Evolutionary conservation across 768 basidiomycete genomes (phyloP).

Genomic region (Suillus sp.): DNA sequence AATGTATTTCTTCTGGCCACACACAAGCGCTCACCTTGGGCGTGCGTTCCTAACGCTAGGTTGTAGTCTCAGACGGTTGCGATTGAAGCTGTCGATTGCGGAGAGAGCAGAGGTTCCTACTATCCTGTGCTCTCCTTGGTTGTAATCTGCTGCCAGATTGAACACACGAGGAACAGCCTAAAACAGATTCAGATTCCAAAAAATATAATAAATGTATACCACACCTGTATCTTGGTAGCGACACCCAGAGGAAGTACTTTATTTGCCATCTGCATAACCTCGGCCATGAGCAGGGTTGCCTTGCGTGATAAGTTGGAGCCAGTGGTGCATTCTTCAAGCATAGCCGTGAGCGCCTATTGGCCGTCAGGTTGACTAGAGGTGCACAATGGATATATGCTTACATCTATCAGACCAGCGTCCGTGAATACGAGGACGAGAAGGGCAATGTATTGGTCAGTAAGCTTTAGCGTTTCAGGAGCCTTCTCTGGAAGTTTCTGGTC

Average conservation of each 20-base stretch:
- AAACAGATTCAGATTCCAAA: conserved; percentile 9
- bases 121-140: conserved; percentile 74
- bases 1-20: background rate
- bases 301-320: conserved; percentile 81
- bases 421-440: conserved; percentile 82
- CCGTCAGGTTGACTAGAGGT: background rate
- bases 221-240: conserved; percentile 84
- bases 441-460: conserved; percentile 92
- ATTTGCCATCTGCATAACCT: conserved; percentile 87
- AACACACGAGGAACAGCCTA: conserved; percentile 88
- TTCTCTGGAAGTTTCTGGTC: conserved; percentile 50
- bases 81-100: conserved; percentile 89
- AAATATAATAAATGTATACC: conserved; percentile 14
- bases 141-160: conserved; percentile 78
- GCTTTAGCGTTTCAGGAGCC: conserved; percentile 59
- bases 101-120: conserved; percentile 83
- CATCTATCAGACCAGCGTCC: conserved; percentile 88
- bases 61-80: conserved; percentile 78
- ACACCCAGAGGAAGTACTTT: conserved; percentile 78
- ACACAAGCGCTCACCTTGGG: conserved; percentile 52
- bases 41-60: conserved; percentile 59
- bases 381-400: conserved; percentile 36
- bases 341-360: conserved; percentile 73
- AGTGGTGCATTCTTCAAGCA: conserved; percentile 80
- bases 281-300: conserved; percentile 88